Evolutionary conservation across 2,329 filamentous ascomycete genomes (phyloP).

Genomic region (Sclerotinia minor): DNA sequence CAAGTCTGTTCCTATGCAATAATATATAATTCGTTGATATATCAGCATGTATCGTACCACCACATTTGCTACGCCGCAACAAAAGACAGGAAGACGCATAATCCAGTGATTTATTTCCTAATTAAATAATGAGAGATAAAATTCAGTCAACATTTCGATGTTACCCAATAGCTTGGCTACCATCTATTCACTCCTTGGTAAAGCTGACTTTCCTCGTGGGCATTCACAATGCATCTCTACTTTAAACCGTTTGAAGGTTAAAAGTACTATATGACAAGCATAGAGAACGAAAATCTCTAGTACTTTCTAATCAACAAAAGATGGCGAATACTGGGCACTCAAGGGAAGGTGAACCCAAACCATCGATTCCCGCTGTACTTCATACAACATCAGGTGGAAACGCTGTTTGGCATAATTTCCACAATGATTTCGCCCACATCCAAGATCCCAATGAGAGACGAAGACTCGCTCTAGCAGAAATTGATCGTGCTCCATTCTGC

Average conservation of each 20-base stretch:
- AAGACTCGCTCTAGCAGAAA: conserved; percentile 75
- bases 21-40: conserved; percentile 17
- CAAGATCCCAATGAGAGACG: conserved; percentile 76
- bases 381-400: conserved; percentile 61
- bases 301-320: not conserved
- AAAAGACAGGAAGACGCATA: not conserved
- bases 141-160: not conserved
- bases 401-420: conserved; percentile 72
- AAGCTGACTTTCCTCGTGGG: conserved; percentile 10
- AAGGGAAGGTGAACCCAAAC: conserved; percentile 13
- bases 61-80: not conserved
- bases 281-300: not conserved
- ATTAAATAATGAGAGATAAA: not conserved
- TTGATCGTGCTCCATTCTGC: conserved; percentile 78
- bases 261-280: conserved; percentile 12
- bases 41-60: conserved; percentile 1
- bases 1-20: not conserved
- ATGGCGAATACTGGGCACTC: not conserved
- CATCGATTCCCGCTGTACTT: conserved; percentile 16
- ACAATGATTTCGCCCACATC: conserved; percentile 68
- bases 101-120: not conserved
- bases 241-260: not conserved
- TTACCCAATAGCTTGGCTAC: conserved; percentile 3
- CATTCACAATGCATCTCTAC: not conserved
- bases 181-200: conserved; percentile 18